These are phyloP conservation scores for Nitzschia inconspicua DNA, from an alignment of 108 stramenopile species.

Conservation along the genomic window DNA sequence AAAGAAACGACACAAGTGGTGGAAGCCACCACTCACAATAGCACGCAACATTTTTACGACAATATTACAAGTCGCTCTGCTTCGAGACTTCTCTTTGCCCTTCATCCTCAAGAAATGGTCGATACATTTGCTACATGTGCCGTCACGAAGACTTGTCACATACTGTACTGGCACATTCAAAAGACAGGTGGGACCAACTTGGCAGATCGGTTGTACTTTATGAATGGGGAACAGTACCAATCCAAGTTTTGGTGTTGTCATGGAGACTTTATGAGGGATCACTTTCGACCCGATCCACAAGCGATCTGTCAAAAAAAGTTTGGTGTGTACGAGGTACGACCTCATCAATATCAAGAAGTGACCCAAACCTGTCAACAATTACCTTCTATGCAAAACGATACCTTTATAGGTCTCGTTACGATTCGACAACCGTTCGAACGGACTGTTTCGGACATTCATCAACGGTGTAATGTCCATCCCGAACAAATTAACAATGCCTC, in stretches of 20 bases:
- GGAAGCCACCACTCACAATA: too few relatives aligned
- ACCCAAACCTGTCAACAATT: not conserved
- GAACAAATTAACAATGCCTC: not conserved
- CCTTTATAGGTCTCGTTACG: conserved; percentile 2
- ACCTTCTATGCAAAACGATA: not conserved
- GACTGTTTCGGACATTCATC: conserved; percentile 16
- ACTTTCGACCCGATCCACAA: not conserved
- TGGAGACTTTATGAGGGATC: conserved; percentile 3
- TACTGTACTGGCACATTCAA: conserved; percentile 16
- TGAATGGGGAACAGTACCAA: not conserved
- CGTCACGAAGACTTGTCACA: too few relatives aligned
- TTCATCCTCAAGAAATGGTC: too few relatives aligned
- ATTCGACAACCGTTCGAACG: conserved; percentile 11
- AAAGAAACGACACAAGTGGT: too few relatives aligned
- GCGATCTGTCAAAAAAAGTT: conserved; percentile 2
- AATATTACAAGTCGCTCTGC: too few relatives aligned
- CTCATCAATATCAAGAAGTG: conserved; percentile 5
- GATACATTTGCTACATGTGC: too few relatives aligned
- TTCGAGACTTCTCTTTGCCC: too few relatives aligned
- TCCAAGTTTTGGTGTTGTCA: conserved; percentile 13
- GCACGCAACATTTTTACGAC: too few relatives aligned
- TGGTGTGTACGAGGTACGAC: conserved; percentile 10
- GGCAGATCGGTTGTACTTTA: conserved; percentile 1
- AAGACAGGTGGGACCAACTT: conserved; percentile 9
- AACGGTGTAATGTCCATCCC: conserved; percentile 13